A percentile compares a stretch with the other conserved stretches of the same genome.
Evolutionary conservation across 2,329 filamentous ascomycete genomes (phyloP).

Genomic region (Colletotrichum sp.): DNA sequence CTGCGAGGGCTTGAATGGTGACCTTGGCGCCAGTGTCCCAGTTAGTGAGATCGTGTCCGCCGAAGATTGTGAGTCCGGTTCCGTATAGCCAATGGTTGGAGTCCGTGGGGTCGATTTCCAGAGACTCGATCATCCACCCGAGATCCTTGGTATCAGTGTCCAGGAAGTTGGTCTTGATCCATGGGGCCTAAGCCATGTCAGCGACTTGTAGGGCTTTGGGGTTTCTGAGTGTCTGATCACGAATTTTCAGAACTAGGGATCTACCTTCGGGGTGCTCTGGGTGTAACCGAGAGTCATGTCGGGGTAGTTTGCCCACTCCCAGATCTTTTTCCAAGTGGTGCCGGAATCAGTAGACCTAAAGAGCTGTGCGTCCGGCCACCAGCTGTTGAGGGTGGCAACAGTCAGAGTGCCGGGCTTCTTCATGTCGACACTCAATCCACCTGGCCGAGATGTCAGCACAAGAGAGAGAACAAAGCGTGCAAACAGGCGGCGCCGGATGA

Average conservation of each 20-base stretch:
- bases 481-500: accelerated
- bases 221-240: too few species aligned
- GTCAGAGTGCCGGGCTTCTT: slow-evolving; percentile 61
- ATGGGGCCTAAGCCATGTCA: slow-evolving; percentile 43
- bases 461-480: accelerated
- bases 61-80: slow-evolving; percentile 59
- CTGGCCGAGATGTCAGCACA: neutral
- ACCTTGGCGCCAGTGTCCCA: slow-evolving; percentile 50
- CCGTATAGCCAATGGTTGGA: slow-evolving; percentile 66
- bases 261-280: slow-evolving; percentile 44
- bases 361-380: slow-evolving; percentile 64
- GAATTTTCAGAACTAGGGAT: too few species aligned
- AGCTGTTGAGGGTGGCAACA: slow-evolving; percentile 61
- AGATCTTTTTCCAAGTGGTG: slow-evolving; percentile 57
- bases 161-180: slow-evolving; percentile 57
- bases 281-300: slow-evolving; percentile 50
- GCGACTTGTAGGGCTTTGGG: neutral
- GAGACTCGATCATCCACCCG: slow-evolving; percentile 66
- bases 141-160: slow-evolving; percentile 53
- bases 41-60: slow-evolving; percentile 57
- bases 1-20: slow-evolving; percentile 56
- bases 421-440: slow-evolving; percentile 57
- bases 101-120: slow-evolving; percentile 64
- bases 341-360: slow-evolving; percentile 62
- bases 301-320: slow-evolving; percentile 55